Evolutionary conservation across 2,329 filamentous ascomycete species (phyloP).

Genomic region (Hypocreales sp.): DNA sequence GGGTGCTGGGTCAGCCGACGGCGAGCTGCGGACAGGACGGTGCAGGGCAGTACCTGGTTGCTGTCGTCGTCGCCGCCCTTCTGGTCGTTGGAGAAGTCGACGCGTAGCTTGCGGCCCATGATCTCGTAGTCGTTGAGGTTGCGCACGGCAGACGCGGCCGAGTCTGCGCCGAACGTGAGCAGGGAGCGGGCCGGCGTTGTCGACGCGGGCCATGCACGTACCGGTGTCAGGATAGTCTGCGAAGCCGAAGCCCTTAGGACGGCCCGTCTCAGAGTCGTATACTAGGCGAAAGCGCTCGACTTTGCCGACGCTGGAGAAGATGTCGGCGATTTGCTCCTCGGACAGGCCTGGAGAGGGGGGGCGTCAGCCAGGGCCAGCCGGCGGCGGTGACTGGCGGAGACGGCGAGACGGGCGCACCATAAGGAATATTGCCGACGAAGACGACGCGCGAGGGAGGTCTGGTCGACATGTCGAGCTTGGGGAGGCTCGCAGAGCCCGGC

Average conservation of each 20-base stretch:
- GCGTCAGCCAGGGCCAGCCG: too few species aligned
- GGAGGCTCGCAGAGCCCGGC: conserved; percentile 1
- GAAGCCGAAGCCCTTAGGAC: conserved; percentile 93
- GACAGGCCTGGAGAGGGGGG: conserved; percentile 89
- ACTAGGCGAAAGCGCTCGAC: conserved; percentile 87
- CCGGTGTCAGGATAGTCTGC: conserved; percentile 90
- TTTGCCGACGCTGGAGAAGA: conserved; percentile 78
- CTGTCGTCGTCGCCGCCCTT: conserved; percentile 48
- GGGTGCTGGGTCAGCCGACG: background rate
- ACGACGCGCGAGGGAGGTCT: conserved; percentile 67
- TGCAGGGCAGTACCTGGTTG: conserved; percentile 10
- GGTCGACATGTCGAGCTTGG: conserved; percentile 51
- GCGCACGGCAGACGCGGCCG: conserved; percentile 82
- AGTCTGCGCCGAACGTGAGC: conserved; percentile 19
- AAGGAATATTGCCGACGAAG: conserved; percentile 78
- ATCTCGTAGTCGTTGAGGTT: conserved; percentile 93
- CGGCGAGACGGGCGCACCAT: conserved; percentile 35
- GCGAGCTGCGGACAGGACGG: too few species aligned
- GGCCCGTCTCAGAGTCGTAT: conserved; percentile 87
- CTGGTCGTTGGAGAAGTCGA: conserved; percentile 92
- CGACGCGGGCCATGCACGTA: conserved; percentile 18
- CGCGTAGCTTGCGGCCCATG: conserved; percentile 84
- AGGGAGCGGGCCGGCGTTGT: background rate
- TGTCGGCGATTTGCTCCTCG: conserved; percentile 90
- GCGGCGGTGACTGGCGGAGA: too few species aligned